phyloP scores from a whole-genome alignment of 2,329 filamentous ascomycete genomes.

The Fusarium torulosum region DNA sequence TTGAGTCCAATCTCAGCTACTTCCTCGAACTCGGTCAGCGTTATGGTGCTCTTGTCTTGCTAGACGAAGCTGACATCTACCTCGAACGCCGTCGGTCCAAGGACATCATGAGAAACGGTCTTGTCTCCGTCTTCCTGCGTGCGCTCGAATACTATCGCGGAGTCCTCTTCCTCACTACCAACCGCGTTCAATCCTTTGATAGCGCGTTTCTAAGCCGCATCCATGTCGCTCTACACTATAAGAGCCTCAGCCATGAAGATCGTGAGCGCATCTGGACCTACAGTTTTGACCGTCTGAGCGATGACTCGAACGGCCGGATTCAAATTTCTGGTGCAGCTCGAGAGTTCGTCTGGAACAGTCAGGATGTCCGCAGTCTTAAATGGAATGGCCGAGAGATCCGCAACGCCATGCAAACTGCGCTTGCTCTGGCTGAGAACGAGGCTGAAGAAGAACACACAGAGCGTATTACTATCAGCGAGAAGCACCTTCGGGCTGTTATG shows the following conservation, averaged over 20 bases:
- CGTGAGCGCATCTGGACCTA: conserved; percentile 60
- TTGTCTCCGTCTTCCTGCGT: conserved; percentile 64
- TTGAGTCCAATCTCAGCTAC: conserved; percentile 61
- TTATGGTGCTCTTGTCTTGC: conserved; percentile 65
- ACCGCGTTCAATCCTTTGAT: conserved; percentile 62
- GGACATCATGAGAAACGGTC: conserved; percentile 61
- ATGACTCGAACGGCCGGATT: conserved; percentile 56
- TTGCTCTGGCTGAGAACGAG: conserved; percentile 59
- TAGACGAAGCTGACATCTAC: conserved; percentile 73
- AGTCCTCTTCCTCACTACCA: conserved; percentile 64
- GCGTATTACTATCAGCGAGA: conserved; percentile 49
- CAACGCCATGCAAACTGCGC: conserved; percentile 60
- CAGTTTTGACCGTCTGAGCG: conserved; percentile 60
- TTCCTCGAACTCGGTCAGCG: conserved; percentile 63
- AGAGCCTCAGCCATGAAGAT: conserved; percentile 56
- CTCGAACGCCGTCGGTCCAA: conserved; percentile 63
- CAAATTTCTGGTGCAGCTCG: conserved; percentile 55
- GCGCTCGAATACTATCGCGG: conserved; percentile 65
- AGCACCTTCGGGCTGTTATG: conserved; percentile 53
- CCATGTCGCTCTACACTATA: conserved; percentile 63
- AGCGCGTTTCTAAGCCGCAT: conserved; percentile 63
- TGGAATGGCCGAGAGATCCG: conserved; percentile 61
- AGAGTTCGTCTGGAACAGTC: conserved; percentile 55
- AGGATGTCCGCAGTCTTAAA: conserved; percentile 54
- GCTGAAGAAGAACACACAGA: conserved; percentile 53